Conservation (phyloP, 169 alveolate species). For the Plasmodium gonderi region DNA sequence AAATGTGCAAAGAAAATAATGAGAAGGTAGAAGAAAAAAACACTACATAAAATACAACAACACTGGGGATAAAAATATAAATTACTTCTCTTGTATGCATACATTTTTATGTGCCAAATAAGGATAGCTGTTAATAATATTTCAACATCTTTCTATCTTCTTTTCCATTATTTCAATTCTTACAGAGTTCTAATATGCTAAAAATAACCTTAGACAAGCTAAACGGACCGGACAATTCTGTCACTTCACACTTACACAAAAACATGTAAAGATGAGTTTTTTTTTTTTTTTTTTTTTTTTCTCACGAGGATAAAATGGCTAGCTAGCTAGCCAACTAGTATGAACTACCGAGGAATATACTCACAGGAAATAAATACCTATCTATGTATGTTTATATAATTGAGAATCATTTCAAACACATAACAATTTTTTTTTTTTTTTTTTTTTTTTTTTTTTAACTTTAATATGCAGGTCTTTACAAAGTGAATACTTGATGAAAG, state of each 20-base stretch:
- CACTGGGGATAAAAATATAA: too few species aligned
- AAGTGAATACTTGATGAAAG: constrained; percentile 3
- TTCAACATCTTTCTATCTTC: neutral
- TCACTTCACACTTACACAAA: constrained; percentile 14
- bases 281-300: too few species aligned
- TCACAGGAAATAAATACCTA: neutral
- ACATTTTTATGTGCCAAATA: too few species aligned
- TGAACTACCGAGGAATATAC: neutral
- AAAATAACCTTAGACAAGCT: constrained; percentile 11
- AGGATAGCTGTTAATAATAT: neutral
- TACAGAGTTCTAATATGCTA: constrained; percentile 4
- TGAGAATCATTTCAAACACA: neutral
- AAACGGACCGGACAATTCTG: constrained; percentile 25
- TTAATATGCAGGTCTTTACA: constrained; percentile 13
- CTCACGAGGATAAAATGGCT: too few species aligned
- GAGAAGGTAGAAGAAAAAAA: neutral
- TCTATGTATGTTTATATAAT: neutral
- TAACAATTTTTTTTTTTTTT: neutral
- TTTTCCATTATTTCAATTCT: neutral
- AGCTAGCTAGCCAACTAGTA: neutral
- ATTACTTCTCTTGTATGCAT: too few species aligned
- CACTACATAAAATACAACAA: neutral
- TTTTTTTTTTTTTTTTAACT: too few species aligned
- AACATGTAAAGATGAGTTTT: constrained; percentile 11
- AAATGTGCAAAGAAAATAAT: constrained; percentile 25